A percentile compares a stretch with the other conserved stretches of the same genome.
phyloP scores from a whole-genome alignment of 1,284 basidiomycete genomes.

The Melampsora larici-populina region DNA sequence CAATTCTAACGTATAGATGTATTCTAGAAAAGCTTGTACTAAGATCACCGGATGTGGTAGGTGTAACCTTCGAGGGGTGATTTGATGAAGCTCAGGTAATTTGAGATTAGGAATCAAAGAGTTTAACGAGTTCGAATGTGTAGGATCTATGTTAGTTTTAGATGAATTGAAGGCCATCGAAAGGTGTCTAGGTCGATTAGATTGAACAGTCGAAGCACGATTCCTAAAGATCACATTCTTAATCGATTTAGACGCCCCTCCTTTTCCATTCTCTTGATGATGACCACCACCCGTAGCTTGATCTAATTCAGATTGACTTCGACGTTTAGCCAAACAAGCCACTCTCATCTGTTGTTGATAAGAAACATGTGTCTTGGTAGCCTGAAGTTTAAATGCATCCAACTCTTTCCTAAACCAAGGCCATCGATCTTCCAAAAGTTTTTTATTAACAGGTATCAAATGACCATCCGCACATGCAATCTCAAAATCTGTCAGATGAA shows the following conservation, averaged over 20 bases:
- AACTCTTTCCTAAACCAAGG: conserved; percentile 33
- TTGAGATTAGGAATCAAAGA: conserved; percentile 20
- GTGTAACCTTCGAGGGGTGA: conserved; percentile 72
- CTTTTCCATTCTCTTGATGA: not conserved
- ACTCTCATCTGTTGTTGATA: conserved; percentile 32
- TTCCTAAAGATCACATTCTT: conserved; percentile 50
- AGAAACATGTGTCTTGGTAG: conserved; percentile 21
- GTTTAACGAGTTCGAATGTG: conserved; percentile 10
- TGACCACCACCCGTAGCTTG: conserved; percentile 9
- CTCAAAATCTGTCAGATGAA: conserved; percentile 18
- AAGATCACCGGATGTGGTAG: conserved; percentile 86
- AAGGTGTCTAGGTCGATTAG: conserved; percentile 21
- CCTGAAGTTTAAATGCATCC: conserved; percentile 23
- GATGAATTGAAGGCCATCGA: conserved; percentile 8
- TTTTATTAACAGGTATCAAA: conserved; percentile 16
- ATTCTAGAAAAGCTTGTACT: conserved; percentile 81
- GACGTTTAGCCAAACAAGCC: conserved; percentile 13
- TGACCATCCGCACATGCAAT: conserved; percentile 19
- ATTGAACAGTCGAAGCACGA: conserved; percentile 45
- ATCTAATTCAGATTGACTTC: not conserved
- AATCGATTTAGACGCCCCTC: not conserved
- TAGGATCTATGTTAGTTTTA: conserved; percentile 58
- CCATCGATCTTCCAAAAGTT: conserved; percentile 33
- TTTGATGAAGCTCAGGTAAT: conserved; percentile 63
- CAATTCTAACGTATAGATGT: conserved; percentile 80